Conservation (phyloP, 2,329 filamentous ascomycete genomes). For the Alternaria hordeiaustralica region DNA sequence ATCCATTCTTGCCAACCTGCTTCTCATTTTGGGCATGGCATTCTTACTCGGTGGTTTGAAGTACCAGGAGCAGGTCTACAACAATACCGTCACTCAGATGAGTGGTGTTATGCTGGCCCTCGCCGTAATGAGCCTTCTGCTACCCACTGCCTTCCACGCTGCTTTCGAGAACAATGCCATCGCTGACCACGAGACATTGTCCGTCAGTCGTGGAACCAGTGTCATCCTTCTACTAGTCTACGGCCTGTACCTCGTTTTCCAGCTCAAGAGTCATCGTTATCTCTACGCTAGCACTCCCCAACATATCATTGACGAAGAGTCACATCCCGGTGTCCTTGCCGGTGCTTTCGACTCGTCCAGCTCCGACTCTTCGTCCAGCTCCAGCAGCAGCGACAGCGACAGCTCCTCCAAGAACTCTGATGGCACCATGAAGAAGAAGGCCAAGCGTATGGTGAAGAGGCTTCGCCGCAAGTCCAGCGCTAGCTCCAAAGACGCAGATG, state of each 20-base stretch:
- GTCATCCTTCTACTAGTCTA: conserved; percentile 86
- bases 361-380: conserved; percentile 57
- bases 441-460: conserved; percentile 77
- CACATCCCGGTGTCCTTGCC: conserved; percentile 81
- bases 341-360: conserved; percentile 78
- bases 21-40: conserved; percentile 90
- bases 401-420: conserved; percentile 67
- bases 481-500: conserved; percentile 68
- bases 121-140: conserved; percentile 84
- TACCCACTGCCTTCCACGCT: conserved; percentile 93
- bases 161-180: conserved; percentile 70
- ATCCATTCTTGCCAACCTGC: conserved; percentile 85
- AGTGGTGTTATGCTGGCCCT: conserved; percentile 90
- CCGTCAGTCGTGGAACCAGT: conserved; percentile 88
- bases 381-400: conserved; percentile 66
- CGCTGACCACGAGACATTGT: conserved; percentile 75
- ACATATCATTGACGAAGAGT: conserved; percentile 89
- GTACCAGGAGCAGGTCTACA: conserved; percentile 92
- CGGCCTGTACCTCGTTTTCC: conserved; percentile 82
- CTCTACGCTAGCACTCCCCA: conserved; percentile 92
- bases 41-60: conserved; percentile 86
- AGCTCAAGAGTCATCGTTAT: conserved; percentile 89
- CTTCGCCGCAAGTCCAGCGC: conserved; percentile 79
- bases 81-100: conserved; percentile 95
- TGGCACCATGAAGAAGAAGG: conserved; percentile 75